Conservation (phyloP, 345 rosid species). For the Linum lewisii region DNA sequence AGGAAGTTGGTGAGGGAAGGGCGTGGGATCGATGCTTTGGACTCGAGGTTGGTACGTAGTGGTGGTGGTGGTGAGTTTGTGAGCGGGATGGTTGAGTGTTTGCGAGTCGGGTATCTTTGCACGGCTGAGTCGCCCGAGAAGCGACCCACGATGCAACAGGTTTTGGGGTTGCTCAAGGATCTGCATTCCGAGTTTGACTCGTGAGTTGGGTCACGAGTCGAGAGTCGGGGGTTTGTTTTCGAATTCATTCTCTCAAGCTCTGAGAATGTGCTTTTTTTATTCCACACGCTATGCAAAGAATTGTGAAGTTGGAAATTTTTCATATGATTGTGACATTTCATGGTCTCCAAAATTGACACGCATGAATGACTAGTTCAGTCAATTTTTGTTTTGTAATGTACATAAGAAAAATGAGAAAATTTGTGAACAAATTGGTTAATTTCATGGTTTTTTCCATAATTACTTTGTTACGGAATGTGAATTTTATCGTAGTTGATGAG, state of each 20-base stretch:
- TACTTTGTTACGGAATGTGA: too few relatives aligned
- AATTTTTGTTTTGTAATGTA: conserved; percentile 5
- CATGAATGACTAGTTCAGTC: too few relatives aligned
- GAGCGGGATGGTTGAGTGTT: conserved; percentile 72
- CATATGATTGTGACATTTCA: neutral
- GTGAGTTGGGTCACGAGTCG: neutral
- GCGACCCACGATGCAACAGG: conserved; percentile 91
- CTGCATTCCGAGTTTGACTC: conserved; percentile 26
- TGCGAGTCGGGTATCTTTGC: conserved; percentile 70
- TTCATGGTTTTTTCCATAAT: too few relatives aligned
- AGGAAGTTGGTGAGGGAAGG: conserved; percentile 65
- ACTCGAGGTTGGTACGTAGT: conserved; percentile 40
- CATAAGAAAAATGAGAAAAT: conserved; percentile 11
- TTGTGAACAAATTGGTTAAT: too few relatives aligned
- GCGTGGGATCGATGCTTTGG: conserved; percentile 49
- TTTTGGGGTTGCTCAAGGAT: conserved; percentile 78
- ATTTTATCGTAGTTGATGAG: too few relatives aligned
- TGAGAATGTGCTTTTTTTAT: neutral
- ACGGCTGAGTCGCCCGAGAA: conserved; percentile 72
- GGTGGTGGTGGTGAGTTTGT: conserved; percentile 42
- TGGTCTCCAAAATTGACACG: too few relatives aligned
- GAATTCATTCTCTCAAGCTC: neutral
- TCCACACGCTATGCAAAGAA: neutral
- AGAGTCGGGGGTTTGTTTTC: neutral
- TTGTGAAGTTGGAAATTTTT: neutral